Base-by-base conservation (phyloP, 257 asterid genomes). In the Voacanga thouarsii region DNA sequence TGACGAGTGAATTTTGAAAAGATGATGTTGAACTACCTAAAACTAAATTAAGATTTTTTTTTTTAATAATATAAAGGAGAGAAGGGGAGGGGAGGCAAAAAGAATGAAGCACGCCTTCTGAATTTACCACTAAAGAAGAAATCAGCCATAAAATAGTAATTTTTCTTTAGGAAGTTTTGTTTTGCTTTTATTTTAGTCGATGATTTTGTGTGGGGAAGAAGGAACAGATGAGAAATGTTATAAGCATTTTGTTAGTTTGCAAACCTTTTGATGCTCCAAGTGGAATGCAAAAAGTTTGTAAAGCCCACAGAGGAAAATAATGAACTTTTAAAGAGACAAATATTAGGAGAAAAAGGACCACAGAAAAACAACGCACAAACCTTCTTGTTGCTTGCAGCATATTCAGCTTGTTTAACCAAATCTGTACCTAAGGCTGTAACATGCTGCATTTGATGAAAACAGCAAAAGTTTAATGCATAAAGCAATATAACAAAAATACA, bases 401-500 rank as follows among this genome's bases (percentile, higher is more conserved):
- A 98, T 90, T 95, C 99, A 37, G 99, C 99, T 82, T 91, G 98
- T 89, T 93, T 93, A 70, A 95, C 98, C 87, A 95, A 84, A 71
- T 96, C 90, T 37, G 96, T 93, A 75, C 99, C 99, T 90, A 92
- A 98, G 76, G 92, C 93, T 77, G 98, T 91, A 76, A 95, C 98
- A 88, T 95, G 98, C 98, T 91, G 94, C 83, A 80, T 45, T 74
- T 71, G 79, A 65, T n/a, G 51, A 83, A 78, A 86, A 44, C 71
- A 83, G 26, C 10, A 69, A 7, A 60, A 7, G 41, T 57, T 57
- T 76, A 74, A 81, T 73, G 53, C 76, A 73, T 37, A n/a, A 41
- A 74, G 47, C 59, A 75, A 72, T 64, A 19, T 51, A 59, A 56
- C 51, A 16, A 57, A 59, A 4, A 64, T 64, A 57, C 1, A 59